Conservation (phyloP, 2,329 filamentous ascomycete species). For the Hirsutella minnesotensis region DNA sequence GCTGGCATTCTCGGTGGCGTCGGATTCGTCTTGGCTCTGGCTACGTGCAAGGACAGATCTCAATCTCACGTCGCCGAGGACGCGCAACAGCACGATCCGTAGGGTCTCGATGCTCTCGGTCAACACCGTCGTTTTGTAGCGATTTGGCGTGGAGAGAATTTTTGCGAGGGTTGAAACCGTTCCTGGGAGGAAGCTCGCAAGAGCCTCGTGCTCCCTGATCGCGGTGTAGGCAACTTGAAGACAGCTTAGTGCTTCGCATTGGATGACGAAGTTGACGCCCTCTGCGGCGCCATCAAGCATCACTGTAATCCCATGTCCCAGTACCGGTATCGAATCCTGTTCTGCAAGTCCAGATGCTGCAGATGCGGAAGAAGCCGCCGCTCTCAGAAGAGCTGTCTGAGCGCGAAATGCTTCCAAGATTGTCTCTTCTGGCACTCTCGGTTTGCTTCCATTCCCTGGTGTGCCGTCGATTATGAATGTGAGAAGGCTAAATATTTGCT, state of each 20-base stretch:
- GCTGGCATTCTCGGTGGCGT: conserved; percentile 10
- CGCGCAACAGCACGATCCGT: conserved; percentile 37
- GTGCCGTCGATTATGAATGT: conserved; percentile 69
- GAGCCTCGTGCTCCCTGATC: conserved; percentile 59
- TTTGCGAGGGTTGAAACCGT: conserved; percentile 74
- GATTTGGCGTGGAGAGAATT: conserved; percentile 56
- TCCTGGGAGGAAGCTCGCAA: conserved; percentile 80
- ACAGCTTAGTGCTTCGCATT: conserved; percentile 55
- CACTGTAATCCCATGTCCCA: conserved; percentile 74
- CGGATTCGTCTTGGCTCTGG: conserved; percentile 10
- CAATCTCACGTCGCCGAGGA: conserved; percentile 46
- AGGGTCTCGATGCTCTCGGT: conserved; percentile 49
- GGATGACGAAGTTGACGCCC: conserved; percentile 53
- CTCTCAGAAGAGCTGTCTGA: conserved; percentile 52
- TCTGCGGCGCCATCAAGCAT: conserved; percentile 63
- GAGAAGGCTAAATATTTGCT: conserved; percentile 76
- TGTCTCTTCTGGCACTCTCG: conserved; percentile 58
- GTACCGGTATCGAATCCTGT: conserved; percentile 55
- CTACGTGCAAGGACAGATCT: conserved; percentile 29
- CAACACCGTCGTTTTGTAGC: conserved; percentile 47
- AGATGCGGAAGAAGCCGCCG: conserved; percentile 38
- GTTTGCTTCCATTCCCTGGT: conserved; percentile 37
- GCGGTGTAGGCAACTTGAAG: conserved; percentile 49
- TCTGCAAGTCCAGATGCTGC: conserved; percentile 39
- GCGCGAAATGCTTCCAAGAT: conserved; percentile 59